phyloP scores from a whole-genome alignment of 805 yeast genomes.

The Sugiyamaella mastotermitis region DNA sequence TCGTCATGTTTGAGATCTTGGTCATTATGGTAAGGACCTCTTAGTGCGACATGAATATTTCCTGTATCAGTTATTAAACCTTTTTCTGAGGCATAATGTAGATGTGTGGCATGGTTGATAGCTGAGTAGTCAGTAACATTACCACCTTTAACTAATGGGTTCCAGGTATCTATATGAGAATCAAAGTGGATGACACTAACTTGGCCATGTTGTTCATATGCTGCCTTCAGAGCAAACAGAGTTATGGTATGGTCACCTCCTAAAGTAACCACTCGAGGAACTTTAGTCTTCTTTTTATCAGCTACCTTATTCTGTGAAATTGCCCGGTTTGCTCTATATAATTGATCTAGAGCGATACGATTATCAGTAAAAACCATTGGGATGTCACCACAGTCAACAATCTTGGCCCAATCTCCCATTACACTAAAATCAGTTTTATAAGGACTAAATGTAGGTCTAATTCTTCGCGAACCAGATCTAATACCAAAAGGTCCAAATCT shows the following conservation, averaged over 20 bases:
- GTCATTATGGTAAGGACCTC: constrained; percentile 51
- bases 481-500: constrained; percentile 61
- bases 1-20: constrained; percentile 56
- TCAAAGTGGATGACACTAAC: constrained; percentile 67
- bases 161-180: constrained; percentile 66
- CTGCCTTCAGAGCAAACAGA: constrained; percentile 59
- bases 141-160: constrained; percentile 59
- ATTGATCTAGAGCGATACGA: constrained; percentile 51
- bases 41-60: constrained; percentile 54
- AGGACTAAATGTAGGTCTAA: constrained; percentile 18
- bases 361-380: constrained; percentile 60
- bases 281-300: constrained; percentile 35
- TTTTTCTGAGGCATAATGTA: constrained; percentile 63
- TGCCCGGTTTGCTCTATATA: constrained; percentile 45
- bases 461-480: constrained; percentile 37
- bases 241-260: constrained; percentile 79
- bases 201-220: constrained; percentile 53
- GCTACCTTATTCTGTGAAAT: constrained; percentile 25
- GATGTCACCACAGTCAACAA: constrained; percentile 57
- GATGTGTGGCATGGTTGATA: constrained; percentile 60
- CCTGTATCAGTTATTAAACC: constrained; percentile 46
- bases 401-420: constrained; percentile 52
- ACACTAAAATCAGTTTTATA: constrained; percentile 54
- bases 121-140: constrained; percentile 52
- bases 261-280: constrained; percentile 55